Base-by-base conservation (phyloP, 257 asterid genomes). In the Nicotiana knightiana region DNA sequence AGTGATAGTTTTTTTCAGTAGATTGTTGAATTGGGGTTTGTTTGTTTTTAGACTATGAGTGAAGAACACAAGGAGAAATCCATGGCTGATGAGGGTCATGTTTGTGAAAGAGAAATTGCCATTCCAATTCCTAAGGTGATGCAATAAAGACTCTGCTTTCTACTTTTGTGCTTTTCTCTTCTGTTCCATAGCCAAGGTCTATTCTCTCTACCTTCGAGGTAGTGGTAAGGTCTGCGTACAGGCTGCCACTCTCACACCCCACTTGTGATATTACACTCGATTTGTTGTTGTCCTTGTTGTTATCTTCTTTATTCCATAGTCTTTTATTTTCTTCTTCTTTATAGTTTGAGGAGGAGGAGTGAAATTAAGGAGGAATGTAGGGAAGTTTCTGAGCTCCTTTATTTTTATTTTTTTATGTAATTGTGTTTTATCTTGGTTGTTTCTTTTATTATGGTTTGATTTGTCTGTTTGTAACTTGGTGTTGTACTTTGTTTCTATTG, bases 91-190 rank as follows among this genome's bases (percentile, higher is more conserved):
- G 64, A 81, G 81, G 79, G 15, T 61, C 79, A 26, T 39, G 84
- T 76, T 54, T 9, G 79, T 80, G 82, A 81, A 77, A 80, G 77
- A 76, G 88, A 89, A 81, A 80, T 81, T 89, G 81, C 70, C 33
- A 32, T 87, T 86, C 80, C 89, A 66, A 85, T 84, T 83, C 84
- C 89, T 63, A 79, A 82, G 90, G 90, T 87, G 71, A 80, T 53
- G 11, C 37, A 30, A 21, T 18, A 21, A 43, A 9, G 37, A 9
- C 80, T 84, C 51, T 43, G 46, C 53, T 75, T 51, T 73, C 12
- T 17, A 10, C 59, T 65, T 33, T 70, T 35, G 18, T 58, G 76
- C 48, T 39, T 11, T 71, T 15, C 55, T 81, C 46, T 76, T 54
- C 2, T 10, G 8, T 62, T 85, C 0, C 10, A 39, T 6, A 39